Evolutionary conservation across 2,329 filamentous ascomycete genomes (phyloP).

Genomic region (Sclerotiophoma versabilis): DNA sequence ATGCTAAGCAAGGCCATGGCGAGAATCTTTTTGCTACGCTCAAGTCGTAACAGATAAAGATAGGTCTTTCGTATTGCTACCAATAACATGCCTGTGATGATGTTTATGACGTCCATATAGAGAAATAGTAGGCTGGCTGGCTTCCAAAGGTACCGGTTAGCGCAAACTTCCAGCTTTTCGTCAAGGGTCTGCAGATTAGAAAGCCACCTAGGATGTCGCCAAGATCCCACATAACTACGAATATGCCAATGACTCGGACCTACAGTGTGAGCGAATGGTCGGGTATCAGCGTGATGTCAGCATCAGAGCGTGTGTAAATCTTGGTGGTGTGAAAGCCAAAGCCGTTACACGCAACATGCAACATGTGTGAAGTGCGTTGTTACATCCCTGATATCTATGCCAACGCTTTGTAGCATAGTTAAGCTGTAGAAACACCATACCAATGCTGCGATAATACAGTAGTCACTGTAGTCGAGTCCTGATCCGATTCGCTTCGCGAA

Average conservation of each 20-base stretch:
- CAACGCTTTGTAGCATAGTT: not conserved
- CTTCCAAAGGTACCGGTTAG: conserved; percentile 27
- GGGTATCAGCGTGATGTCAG: conserved; percentile 21
- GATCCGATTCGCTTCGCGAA: conserved; percentile 19
- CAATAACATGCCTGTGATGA: conserved; percentile 26
- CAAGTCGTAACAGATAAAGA: conserved; percentile 21
- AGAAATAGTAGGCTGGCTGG: conserved; percentile 25
- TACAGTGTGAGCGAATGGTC: conserved; percentile 19
- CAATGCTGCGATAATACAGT: conserved; percentile 20
- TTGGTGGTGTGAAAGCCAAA: conserved; percentile 29
- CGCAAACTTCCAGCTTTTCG: conserved; percentile 26
- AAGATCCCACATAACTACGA: conserved; percentile 24
- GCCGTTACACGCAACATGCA: conserved; percentile 27
- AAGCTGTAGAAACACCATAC: conserved; percentile 8
- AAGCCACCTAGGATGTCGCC: conserved; percentile 22
- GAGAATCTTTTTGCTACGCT: conserved; percentile 22
- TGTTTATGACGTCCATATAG: conserved; percentile 28
- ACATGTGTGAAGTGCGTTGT: conserved; percentile 25
- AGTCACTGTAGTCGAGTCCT: conserved; percentile 24
- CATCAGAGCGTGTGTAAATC: conserved; percentile 23
- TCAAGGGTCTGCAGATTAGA: conserved; percentile 27
- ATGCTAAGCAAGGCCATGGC: conserved; percentile 27
- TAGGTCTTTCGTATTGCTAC: conserved; percentile 31
- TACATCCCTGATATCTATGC: conserved; percentile 19
- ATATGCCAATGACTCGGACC: conserved; percentile 7